A percentile compares a stretch with the other conserved stretches of the same genome.
Evolutionary conservation across 1,139 yeast genomes (phyloP).

Genomic region (Geotrichum siamense): DNA sequence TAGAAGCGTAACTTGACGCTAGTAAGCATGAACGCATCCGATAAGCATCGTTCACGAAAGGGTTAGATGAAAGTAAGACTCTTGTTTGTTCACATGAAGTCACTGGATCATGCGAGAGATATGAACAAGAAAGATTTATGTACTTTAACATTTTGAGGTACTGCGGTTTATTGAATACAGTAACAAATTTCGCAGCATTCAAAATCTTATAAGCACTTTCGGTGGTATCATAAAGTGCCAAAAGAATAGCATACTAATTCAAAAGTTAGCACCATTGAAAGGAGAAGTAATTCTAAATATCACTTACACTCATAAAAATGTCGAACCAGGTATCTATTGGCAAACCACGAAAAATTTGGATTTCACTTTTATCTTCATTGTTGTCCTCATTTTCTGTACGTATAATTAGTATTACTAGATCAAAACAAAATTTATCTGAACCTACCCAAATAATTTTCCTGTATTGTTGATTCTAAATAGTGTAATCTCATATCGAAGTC

Average conservation of each 20-base stretch:
- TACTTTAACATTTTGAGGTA: slow-evolving; percentile 53
- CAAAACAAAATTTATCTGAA: not conserved
- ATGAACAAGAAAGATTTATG: slow-evolving; percentile 59
- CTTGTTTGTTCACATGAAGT: slow-evolving; percentile 53
- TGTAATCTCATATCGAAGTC: slow-evolving; percentile 68
- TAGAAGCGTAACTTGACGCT: slow-evolving; percentile 52
- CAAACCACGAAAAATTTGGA: slow-evolving; percentile 63
- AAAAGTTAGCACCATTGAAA: not conserved
- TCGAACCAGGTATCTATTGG: slow-evolving; percentile 77
- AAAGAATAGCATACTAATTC: slow-evolving; percentile 43
- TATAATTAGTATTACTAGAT: not conserved
- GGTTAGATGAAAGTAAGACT: slow-evolving; percentile 55
- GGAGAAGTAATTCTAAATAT: too few species aligned
- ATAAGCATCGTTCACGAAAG: slow-evolving; percentile 64
- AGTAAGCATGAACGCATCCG: slow-evolving; percentile 63
- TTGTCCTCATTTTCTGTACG: not conserved
- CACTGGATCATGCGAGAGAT: slow-evolving; percentile 47
- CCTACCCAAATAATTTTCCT: not conserved
- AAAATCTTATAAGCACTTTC: slow-evolving; percentile 65
- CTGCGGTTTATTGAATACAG: slow-evolving; percentile 50
- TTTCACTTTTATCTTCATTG: slow-evolving; percentile 39
- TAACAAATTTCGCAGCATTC: slow-evolving; percentile 67
- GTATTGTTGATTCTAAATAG: slow-evolving; percentile 37
- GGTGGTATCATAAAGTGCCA: slow-evolving; percentile 55
- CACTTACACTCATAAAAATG: slow-evolving; percentile 59